These are phyloP conservation scores for Vitis rupestris DNA, from an alignment of 164 flowering plant species.

Conservation along the genomic window DNA sequence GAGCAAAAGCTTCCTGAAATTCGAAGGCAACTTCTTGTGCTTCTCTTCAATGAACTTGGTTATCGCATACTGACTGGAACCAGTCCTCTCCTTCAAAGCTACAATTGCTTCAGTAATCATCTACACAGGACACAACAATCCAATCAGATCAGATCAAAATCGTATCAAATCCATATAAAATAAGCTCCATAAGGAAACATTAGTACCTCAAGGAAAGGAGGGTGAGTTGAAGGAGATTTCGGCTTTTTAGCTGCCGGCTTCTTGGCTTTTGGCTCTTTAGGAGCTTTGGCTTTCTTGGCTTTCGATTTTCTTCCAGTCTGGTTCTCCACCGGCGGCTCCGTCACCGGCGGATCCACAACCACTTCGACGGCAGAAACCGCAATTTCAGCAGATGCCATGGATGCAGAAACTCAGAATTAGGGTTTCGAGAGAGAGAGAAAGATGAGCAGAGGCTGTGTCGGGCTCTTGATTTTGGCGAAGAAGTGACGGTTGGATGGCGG, in stretches of 20 bases:
- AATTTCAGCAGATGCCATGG: slow-evolving; percentile 20
- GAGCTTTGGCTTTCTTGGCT: slow-evolving; percentile 10
- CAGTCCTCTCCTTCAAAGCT: slow-evolving; percentile 38
- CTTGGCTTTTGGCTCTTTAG: slow-evolving; percentile 14
- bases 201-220: slow-evolving; percentile 51
- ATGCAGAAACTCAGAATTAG: neutral
- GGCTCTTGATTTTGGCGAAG: neutral
- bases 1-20: slow-evolving; percentile 39
- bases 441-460: neutral
- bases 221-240: slow-evolving; percentile 34
- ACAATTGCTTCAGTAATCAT: slow-evolving; percentile 48
- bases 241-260: slow-evolving; percentile 31
- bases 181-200: too few species aligned
- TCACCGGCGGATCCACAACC: neutral
- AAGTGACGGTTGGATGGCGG: neutral
- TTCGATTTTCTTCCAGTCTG: slow-evolving; percentile 11
- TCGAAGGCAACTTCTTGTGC: slow-evolving; percentile 34
- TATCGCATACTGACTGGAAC: slow-evolving; percentile 47
- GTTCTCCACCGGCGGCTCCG: neutral
- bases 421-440: slow-evolving; percentile 4
- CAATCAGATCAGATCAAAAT: slow-evolving; percentile 4
- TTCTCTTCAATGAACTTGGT: slow-evolving; percentile 40
- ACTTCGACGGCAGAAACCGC: neutral
- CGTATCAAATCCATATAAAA: neutral
- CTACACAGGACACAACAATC: slow-evolving; percentile 17